Conservation (phyloP, 371 early-diverging fungal genomes). For the Thermomucor indicae-seudaticae region DNA sequence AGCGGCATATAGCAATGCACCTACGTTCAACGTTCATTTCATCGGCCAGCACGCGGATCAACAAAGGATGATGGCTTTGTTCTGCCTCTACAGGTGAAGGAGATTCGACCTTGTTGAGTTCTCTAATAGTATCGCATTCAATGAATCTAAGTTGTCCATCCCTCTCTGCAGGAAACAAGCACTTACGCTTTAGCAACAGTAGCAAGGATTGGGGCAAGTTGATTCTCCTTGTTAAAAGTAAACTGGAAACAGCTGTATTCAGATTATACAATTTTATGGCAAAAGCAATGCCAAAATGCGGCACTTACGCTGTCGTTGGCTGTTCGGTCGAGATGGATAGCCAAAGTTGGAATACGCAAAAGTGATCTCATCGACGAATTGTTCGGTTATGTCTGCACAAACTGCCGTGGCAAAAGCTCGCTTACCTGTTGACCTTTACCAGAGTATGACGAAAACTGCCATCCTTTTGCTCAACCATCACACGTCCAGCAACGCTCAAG, state of each 20-base stretch:
- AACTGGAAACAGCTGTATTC: conserved; percentile 45
- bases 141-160: neutral
- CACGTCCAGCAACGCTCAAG: conserved; percentile 92
- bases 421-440: conserved; percentile 69
- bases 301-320: conserved; percentile 59
- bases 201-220: conserved; percentile 87
- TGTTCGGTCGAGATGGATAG: conserved; percentile 91
- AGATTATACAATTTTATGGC: too few species aligned
- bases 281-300: neutral
- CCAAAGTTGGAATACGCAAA: conserved; percentile 91
- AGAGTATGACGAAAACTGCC: conserved; percentile 69
- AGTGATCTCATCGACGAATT: conserved; percentile 57
- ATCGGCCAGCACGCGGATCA: conserved; percentile 69
- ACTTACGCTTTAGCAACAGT: conserved; percentile 68
- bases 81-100: conserved; percentile 23
- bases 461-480: conserved; percentile 74
- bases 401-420: neutral
- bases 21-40: conserved; percentile 68
- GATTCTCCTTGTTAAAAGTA: conserved; percentile 93
- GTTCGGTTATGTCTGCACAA: neutral
- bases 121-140: conserved; percentile 20
- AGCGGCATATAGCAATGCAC: neutral
- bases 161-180: neutral
- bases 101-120: conserved; percentile 18
- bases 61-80: conserved; percentile 71